Base-by-base conservation (phyloP, 2,329 filamentous ascomycete species). In the Aspergillus phoenicis region DNA sequence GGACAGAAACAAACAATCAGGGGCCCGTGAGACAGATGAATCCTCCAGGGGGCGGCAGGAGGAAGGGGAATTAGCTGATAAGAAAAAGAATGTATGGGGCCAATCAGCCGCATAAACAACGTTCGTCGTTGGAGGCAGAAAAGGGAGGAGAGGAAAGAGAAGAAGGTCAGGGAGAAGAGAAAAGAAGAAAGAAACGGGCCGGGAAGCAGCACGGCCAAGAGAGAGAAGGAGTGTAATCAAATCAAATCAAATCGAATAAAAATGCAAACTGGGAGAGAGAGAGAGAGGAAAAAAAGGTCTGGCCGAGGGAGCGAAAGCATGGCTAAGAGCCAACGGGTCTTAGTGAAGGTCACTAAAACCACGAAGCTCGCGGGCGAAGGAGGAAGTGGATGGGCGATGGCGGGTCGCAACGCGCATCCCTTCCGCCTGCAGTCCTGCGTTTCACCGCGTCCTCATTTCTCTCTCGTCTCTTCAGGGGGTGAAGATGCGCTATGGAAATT, bases 351-450 rank as follows among this genome's bases (percentile, higher is more conserved):
- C 52, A 39, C 45, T 51, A 58, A 61, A 39, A 5, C 33, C 33
- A 62, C 54, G 20, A 47, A 33, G 43, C 39, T 39, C 20, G 20
- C 41, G 20, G 22, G 41, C 22, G 41, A 45, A 24, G 41, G 28
- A 45, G 41, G 52, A 36, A 26, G 20, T 33, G 17, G 45, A 33
- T 11, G 45, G 39, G 30, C 41, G 26, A 30, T 45, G 45, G 53
- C 54, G 52, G 53, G 53, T 56, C 53, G 53, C 57, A 64, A 49
- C 64, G 64, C 64, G 59, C 61, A 66, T 66, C 64, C 58, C 58
- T 64, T 56, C 62, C 53, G 39, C 53, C 39, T 56, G 39, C 39
- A 51, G 47, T n/a, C 47, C n/a, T 51, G 33, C 61, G 48, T 63
- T 63, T 63, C 59, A 61, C 58, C 55, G 54, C 36, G 55, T 36